Conservation (phyloP, 129 eudicot species). For the Artemisia argyi region DNA sequence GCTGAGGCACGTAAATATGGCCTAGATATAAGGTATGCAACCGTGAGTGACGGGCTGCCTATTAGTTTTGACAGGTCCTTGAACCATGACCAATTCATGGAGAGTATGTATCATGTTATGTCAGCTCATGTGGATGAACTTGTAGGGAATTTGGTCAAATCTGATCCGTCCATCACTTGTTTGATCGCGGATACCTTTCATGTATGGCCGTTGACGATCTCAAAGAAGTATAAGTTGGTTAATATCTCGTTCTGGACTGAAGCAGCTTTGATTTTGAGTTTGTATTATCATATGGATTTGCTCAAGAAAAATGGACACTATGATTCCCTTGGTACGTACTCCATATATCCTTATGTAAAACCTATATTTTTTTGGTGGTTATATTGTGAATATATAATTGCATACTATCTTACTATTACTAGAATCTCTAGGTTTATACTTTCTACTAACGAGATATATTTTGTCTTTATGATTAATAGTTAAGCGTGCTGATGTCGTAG, state of each 20-base stretch:
- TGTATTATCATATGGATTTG: conserved; percentile 66
- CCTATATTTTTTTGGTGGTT: background rate
- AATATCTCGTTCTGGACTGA: conserved; percentile 72
- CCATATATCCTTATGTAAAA: background rate
- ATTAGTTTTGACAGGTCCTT: conserved; percentile 54
- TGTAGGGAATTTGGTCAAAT: conserved; percentile 37
- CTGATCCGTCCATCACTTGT: conserved; percentile 43
- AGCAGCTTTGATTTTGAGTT: conserved; percentile 56
- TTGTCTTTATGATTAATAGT: conserved; percentile 26
- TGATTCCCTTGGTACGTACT: conserved; percentile 45
- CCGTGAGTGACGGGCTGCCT: conserved; percentile 69
- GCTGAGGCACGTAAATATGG: conserved; percentile 48
- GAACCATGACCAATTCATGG: conserved; percentile 58
- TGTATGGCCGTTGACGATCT: conserved; percentile 56
- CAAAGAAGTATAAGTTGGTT: conserved; percentile 50
- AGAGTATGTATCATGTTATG: conserved; percentile 47
- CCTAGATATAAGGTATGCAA: conserved; percentile 56
- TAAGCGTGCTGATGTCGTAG: conserved; percentile 51
- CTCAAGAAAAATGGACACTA: conserved; percentile 62
- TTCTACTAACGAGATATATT: background rate
- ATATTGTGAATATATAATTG: too few species aligned
- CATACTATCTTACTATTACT: too few species aligned
- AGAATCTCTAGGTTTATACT: background rate
- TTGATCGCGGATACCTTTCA: conserved; percentile 62
- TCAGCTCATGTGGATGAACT: conserved; percentile 60